These are phyloP conservation scores for Umbelopsis ramanniana DNA, from an alignment of 192 early-diverging fungal genomes.

Conservation along the genomic window DNA sequence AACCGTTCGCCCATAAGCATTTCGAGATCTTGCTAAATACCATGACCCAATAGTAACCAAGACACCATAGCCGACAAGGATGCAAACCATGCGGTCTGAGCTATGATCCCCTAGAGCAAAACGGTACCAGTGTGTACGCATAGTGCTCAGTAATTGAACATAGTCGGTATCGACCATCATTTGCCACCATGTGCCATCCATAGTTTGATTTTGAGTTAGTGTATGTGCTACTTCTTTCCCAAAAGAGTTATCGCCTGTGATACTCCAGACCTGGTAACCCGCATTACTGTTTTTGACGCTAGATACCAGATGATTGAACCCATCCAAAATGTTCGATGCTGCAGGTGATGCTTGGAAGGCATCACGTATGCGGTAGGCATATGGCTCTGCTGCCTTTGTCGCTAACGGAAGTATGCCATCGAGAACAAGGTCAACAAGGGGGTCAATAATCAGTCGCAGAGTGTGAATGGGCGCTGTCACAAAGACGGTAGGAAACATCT, in stretches of 20 bases:
- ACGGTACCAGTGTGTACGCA: slow-evolving; percentile 44
- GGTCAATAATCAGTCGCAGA: slow-evolving; percentile 72
- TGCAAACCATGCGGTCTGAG: slow-evolving; percentile 60
- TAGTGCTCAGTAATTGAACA: background rate
- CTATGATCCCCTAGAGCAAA: slow-evolving; percentile 53
- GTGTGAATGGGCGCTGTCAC: slow-evolving; percentile 54
- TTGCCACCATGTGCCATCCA: background rate
- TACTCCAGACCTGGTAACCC: slow-evolving; percentile 8
- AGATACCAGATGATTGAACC: background rate
- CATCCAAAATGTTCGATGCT: background rate
- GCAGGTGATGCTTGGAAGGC: background rate
- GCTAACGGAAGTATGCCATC: slow-evolving; percentile 54
- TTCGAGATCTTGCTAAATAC: slow-evolving; percentile 45
- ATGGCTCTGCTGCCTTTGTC: background rate
- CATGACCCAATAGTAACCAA: slow-evolving; percentile 53
- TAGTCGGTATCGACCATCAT: slow-evolving; percentile 10
- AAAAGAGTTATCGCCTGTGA: slow-evolving; percentile 19
- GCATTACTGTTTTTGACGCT: slow-evolving; percentile 11
- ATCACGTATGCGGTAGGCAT: background rate
- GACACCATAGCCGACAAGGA: slow-evolving; percentile 65
- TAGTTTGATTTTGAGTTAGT: background rate
- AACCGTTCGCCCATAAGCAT: slow-evolving; percentile 47
- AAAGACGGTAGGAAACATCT: slow-evolving; percentile 58
- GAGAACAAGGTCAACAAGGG: slow-evolving; percentile 68
- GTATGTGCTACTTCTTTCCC: background rate